Percentiles rank a stretch among this genome's conserved stretches.
These are phyloP conservation scores for Hypoxylon sp. DNA, from an alignment of 2,329 filamentous ascomycete genomes.

Conservation along the genomic window DNA sequence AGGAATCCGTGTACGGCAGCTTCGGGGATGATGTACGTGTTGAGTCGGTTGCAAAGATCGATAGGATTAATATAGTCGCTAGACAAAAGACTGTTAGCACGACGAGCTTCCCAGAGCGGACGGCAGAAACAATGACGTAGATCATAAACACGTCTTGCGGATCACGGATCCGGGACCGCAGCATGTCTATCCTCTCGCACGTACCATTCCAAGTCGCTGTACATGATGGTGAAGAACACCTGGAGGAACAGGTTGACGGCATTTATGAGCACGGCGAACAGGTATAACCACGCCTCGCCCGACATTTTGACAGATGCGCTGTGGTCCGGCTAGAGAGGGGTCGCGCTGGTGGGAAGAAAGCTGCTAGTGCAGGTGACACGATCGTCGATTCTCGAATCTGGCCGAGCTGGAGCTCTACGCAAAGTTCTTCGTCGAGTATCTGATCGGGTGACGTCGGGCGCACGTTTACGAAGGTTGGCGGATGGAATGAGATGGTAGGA, in stretches of 20 bases:
- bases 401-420: conserved; percentile 8
- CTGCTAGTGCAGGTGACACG: neutral
- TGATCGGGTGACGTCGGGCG: conserved; percentile 10
- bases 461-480: conserved; percentile 13
- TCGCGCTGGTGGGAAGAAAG: conserved; percentile 4
- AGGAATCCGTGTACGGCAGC: conserved; percentile 96
- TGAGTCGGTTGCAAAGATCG: conserved; percentile 99
- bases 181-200: conserved; percentile 46
- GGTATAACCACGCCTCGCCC: conserved; percentile 97
- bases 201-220: conserved; percentile 98
- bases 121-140: conserved; percentile 38
- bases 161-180: conserved; percentile 3
- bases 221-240: conserved; percentile 99
- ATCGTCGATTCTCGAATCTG: neutral
- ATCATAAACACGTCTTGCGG: conserved; percentile 24
- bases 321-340: conserved; percentile 1
- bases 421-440: neutral
- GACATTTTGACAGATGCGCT: conserved; percentile 70
- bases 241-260: conserved; percentile 99
- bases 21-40: conserved; percentile 99
- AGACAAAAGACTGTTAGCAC: conserved; percentile 44
- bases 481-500: conserved; percentile 14
- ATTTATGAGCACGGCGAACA: conserved; percentile 98
- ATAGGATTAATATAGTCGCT: conserved; percentile 99
- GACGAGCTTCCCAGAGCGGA: neutral